phyloP scores from a whole-genome alignment of 2,329 filamentous ascomycete genomes.

The Cytospora mali region DNA sequence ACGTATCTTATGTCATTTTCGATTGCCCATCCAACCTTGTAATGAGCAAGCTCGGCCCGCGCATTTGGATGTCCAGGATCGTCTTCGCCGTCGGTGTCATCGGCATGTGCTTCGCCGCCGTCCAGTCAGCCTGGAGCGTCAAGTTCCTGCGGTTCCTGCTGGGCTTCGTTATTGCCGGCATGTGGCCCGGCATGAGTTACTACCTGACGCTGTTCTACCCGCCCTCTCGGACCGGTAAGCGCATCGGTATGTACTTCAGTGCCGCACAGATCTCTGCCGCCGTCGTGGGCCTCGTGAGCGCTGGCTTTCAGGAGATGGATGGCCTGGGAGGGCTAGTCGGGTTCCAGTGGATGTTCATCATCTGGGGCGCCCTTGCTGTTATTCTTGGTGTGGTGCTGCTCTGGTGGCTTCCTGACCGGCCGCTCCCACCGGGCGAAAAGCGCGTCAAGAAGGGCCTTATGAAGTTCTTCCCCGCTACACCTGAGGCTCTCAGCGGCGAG shows the following conservation, averaged over 20 bases:
- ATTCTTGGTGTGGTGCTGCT: constrained; percentile 72
- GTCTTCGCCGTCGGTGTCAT: constrained; percentile 86
- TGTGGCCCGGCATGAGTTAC: constrained; percentile 96
- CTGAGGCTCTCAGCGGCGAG: constrained; percentile 72
- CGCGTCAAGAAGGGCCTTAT: constrained; percentile 54
- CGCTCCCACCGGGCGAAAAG: constrained; percentile 69
- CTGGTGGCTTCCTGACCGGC: constrained; percentile 90
- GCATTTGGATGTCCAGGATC: constrained; percentile 90
- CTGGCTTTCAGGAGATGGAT: constrained; percentile 91
- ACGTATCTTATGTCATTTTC: constrained; percentile 89
- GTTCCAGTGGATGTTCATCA: constrained; percentile 90
- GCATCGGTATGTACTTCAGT: constrained; percentile 88
- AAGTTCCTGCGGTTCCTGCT: constrained; percentile 86
- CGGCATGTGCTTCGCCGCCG: constrained; percentile 80
- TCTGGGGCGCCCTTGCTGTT: constrained; percentile 78
- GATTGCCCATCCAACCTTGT: constrained; percentile 86
- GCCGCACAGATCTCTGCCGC: constrained; percentile 87
- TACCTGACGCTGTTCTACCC: constrained; percentile 93
- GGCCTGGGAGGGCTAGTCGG: constrained; percentile 74
- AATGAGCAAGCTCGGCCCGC: constrained; percentile 83
- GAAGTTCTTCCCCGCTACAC: constrained; percentile 68
- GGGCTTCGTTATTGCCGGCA: constrained; percentile 84
- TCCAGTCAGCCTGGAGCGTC: constrained; percentile 80
- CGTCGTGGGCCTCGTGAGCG: constrained; percentile 85
- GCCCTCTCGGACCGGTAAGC: constrained; percentile 80